Evolutionary conservation across 148 eudicot species (phyloP).

Genomic region (Hydrangea macrophylla): DNA sequence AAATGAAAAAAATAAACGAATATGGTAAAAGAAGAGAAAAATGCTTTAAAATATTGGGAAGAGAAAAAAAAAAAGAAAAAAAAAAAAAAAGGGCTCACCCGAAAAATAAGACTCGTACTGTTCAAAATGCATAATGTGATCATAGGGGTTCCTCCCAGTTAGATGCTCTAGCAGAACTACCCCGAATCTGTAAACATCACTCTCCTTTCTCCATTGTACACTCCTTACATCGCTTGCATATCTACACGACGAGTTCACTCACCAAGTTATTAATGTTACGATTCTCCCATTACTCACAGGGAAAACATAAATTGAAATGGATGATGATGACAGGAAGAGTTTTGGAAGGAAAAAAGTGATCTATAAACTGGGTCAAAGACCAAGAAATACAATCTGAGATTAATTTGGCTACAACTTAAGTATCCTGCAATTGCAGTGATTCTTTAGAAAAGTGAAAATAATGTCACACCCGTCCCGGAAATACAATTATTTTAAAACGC

Average conservation of each 20-base stretch:
- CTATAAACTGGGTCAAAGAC: too few relatives aligned
- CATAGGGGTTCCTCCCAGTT: constrained; percentile 68
- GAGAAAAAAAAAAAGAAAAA: too few relatives aligned
- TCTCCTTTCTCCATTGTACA: constrained; percentile 64
- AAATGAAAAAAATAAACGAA: background rate
- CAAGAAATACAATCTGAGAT: background rate
- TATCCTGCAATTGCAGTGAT: background rate
- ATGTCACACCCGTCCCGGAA: too few relatives aligned
- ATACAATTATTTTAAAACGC: too few relatives aligned
- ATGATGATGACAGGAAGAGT: background rate
- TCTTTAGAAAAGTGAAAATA: background rate
- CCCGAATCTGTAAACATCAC: constrained; percentile 72
- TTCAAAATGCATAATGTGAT: constrained; percentile 74
- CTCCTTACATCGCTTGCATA: constrained; percentile 80
- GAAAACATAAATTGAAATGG: background rate
- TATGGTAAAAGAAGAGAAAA: too few relatives aligned
- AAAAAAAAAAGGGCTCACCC: constrained; percentile 42
- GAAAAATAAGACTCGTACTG: constrained; percentile 70
- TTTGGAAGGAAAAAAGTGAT: background rate
- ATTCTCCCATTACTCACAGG: background rate
- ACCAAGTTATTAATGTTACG: background rate
- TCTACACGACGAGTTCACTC: constrained; percentile 20
- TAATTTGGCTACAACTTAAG: background rate
- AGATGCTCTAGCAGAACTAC: constrained; percentile 71
- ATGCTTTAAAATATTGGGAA: too few relatives aligned